Conservation (phyloP, 2,329 filamentous ascomycete genomes). For the Verticillium alfalfae region DNA sequence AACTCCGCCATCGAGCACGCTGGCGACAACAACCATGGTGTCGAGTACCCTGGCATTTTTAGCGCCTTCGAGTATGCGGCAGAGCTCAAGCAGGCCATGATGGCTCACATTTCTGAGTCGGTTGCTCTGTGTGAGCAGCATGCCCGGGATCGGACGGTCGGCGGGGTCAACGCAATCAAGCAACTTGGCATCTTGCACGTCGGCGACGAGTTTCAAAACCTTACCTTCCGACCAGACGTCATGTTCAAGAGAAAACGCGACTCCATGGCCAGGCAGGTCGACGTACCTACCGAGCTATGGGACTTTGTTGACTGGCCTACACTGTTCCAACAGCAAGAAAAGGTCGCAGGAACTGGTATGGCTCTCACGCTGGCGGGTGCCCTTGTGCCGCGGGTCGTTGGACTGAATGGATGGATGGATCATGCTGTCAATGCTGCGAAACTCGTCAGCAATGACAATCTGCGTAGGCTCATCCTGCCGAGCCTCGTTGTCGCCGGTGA, state of each 20-base stretch:
- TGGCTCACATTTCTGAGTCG: constrained; percentile 76
- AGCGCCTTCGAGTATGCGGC: constrained; percentile 89
- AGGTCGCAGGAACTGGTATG: constrained; percentile 90
- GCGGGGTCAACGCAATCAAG: constrained; percentile 82
- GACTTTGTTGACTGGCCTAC: constrained; percentile 90
- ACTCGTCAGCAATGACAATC: constrained; percentile 73
- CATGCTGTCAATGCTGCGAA: constrained; percentile 77
- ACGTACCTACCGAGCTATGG: constrained; percentile 80
- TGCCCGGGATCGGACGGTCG: constrained; percentile 70
- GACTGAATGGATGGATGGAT: constrained; percentile 84
- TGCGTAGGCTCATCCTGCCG: constrained; percentile 75
- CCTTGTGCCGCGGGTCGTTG: constrained; percentile 73
- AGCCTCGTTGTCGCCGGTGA: constrained; percentile 73
- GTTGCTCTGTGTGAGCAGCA: constrained; percentile 79
- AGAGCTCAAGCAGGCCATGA: constrained; percentile 85
- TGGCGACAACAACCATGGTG: constrained; percentile 71
- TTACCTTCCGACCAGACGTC: constrained; percentile 83
- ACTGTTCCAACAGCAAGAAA: constrained; percentile 85
- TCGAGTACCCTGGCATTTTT: constrained; percentile 82
- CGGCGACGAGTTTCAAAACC: constrained; percentile 77
- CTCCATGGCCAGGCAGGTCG: constrained; percentile 74
- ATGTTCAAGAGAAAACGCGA: constrained; percentile 89
- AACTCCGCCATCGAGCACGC: constrained; percentile 70
- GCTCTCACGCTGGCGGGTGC: constrained; percentile 87
- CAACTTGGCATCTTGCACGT: constrained; percentile 83